Percentiles rank a stretch among this genome's conserved stretches.
These are phyloP conservation scores for Dictyostelium citrinum DNA, from an alignment of 78 protist genomes.

Conservation along the genomic window DNA sequence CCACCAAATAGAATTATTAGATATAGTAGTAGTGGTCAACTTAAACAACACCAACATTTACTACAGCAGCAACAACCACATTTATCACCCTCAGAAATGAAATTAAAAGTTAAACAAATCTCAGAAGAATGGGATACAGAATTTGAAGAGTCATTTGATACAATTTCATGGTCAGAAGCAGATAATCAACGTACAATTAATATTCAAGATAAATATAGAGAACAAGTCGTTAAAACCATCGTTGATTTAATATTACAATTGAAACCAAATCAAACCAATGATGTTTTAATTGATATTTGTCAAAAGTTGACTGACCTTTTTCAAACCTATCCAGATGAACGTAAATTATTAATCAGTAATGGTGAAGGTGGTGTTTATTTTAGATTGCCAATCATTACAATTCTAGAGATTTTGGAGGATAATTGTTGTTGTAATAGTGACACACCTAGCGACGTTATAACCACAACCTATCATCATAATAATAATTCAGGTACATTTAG, in stretches of 20 bases:
- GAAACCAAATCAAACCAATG: conserved; percentile 3
- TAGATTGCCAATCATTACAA: conserved; percentile 39
- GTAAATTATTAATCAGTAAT: conserved; percentile 31
- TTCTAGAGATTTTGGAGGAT: conserved; percentile 39
- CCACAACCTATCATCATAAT: neutral
- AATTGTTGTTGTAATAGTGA: neutral
- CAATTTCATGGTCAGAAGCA: conserved; percentile 13
- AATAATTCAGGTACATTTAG: neutral
- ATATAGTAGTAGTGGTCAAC: neutral
- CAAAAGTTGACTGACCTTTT: conserved; percentile 27
- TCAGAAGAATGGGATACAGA: conserved; percentile 67
- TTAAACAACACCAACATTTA: neutral
- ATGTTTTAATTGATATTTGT: neutral
- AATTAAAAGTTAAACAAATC: neutral
- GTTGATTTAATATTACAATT: conserved; percentile 29
- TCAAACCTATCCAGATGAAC: conserved; percentile 29
- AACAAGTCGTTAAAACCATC: conserved; percentile 55
- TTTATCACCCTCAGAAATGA: neutral
- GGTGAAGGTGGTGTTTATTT: conserved; percentile 72
- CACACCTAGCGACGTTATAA: neutral
- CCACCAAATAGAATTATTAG: neutral
- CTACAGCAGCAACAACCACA: neutral
- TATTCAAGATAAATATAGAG: conserved; percentile 64
- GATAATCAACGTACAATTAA: conserved; percentile 46
- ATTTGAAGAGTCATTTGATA: conserved; percentile 61